A percentile compares a stretch with the other conserved stretches of the same genome.
Evolutionary conservation across 75 land plant genomes (phyloP).

Genomic region (Picea sitchensis): DNA sequence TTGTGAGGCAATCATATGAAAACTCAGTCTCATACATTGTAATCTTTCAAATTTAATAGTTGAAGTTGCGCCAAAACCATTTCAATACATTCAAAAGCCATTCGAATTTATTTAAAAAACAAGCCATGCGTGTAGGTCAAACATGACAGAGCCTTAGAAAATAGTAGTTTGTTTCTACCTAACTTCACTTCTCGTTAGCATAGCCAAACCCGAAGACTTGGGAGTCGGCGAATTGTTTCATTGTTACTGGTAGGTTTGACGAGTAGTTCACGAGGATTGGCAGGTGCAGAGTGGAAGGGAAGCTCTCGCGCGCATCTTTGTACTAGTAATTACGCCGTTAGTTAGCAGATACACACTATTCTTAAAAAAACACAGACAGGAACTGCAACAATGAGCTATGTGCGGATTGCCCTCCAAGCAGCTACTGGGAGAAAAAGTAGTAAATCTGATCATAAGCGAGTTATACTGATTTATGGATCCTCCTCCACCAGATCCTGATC

Average conservation of each 20-base stretch:
- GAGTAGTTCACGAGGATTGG: neutral
- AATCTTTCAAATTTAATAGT: too few relatives aligned
- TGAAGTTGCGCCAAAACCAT: neutral
- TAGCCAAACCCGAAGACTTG: too few relatives aligned
- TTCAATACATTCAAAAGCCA: too few relatives aligned
- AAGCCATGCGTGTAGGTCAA: too few relatives aligned
- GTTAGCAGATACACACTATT: neutral
- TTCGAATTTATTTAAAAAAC: too few relatives aligned
- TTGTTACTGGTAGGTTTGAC: neutral
- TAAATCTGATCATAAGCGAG: neutral
- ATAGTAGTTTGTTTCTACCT: too few relatives aligned
- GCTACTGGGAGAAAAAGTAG: neutral
- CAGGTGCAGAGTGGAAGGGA: neutral
- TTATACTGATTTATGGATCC: neutral
- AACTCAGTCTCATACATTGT: too few relatives aligned
- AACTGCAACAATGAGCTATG: too few relatives aligned
- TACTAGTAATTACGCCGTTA: neutral
- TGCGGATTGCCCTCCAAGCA: neutral
- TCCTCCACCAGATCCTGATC: neutral
- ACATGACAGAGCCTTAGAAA: too few relatives aligned
- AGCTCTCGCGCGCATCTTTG: neutral
- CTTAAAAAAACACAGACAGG: neutral
- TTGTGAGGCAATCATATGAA: too few relatives aligned
- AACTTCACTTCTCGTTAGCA: too few relatives aligned
- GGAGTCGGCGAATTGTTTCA: too few relatives aligned